Evolutionary conservation across 257 asterid species (phyloP).

Genomic region (Eucommia ulmoides): DNA sequence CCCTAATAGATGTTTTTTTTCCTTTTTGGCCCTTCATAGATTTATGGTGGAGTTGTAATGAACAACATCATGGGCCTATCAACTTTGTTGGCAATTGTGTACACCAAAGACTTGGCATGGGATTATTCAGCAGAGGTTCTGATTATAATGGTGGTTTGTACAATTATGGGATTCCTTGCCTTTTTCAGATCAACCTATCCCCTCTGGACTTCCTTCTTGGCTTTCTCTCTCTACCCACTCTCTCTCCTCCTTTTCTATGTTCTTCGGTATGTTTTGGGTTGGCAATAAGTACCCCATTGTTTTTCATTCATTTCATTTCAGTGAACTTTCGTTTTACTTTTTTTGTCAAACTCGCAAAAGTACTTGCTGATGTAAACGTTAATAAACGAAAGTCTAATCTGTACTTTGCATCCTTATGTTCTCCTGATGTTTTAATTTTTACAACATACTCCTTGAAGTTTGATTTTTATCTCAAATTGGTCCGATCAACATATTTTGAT

Average conservation of each 20-base stretch:
- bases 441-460: too few species aligned
- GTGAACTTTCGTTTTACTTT: too few species aligned
- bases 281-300: too few species aligned
- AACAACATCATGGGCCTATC: conserved; percentile 50
- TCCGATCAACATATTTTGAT: too few species aligned
- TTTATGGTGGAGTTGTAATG: conserved; percentile 51
- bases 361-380: too few species aligned
- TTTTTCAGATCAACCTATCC: conserved; percentile 26
- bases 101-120: conserved; percentile 45
- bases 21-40: too few species aligned
- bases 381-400: too few species aligned
- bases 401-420: too few species aligned
- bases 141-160: conserved; percentile 29
- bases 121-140: conserved; percentile 57
- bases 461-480: too few species aligned
- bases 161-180: conserved; percentile 31
- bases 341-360: too few species aligned
- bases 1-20: neutral
- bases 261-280: conserved; percentile 20
- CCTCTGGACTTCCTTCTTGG: conserved; percentile 39
- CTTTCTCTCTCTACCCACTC: conserved; percentile 40
- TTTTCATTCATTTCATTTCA: too few species aligned
- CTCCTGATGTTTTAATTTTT: too few species aligned
- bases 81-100: conserved; percentile 33
- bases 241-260: conserved; percentile 31